phyloP scores from a whole-genome alignment of 2,329 filamentous ascomycete species.

The Trichoderma sp. region DNA sequence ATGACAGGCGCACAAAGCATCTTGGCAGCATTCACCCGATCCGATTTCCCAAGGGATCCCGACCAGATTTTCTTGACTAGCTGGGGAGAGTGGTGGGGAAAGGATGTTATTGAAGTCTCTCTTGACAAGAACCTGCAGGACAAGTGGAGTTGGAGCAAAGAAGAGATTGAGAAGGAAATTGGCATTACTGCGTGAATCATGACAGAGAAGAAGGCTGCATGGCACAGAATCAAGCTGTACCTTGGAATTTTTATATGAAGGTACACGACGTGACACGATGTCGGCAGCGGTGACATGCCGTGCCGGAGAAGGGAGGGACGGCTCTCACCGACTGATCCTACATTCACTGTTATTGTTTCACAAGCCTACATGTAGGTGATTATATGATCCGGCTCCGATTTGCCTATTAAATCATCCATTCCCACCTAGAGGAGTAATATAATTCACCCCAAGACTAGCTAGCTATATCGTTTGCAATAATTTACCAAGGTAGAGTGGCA shows the following conservation, averaged over 20 bases:
- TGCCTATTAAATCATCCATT: not conserved
- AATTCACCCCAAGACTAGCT: too few relatives aligned
- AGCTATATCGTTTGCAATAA: too few relatives aligned
- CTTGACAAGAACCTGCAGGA: constrained; percentile 49
- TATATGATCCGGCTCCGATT: not conserved
- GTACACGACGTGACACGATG: not conserved
- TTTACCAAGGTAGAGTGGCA: not conserved
- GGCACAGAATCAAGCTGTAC: not conserved
- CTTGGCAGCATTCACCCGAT: constrained; percentile 41
- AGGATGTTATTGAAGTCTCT: constrained; percentile 38
- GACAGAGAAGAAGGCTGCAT: not conserved
- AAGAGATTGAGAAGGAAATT: constrained; percentile 47
- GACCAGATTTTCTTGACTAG: constrained; percentile 53
- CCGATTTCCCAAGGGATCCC: constrained; percentile 49
- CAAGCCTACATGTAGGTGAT: not conserved
- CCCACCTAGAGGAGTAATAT: too few relatives aligned
- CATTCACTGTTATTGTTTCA: constrained; percentile 4
- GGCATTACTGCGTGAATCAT: constrained; percentile 19
- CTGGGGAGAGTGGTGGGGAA: constrained; percentile 56
- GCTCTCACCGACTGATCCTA: not conserved
- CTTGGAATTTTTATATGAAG: too few relatives aligned
- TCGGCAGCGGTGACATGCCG: not conserved
- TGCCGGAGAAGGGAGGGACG: not conserved
- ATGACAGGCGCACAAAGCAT: constrained; percentile 42
- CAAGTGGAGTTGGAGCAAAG: constrained; percentile 48